Conservation (phyloP, 2,329 filamentous ascomycete species). For the Fusarium pseudograminearum region DNA sequence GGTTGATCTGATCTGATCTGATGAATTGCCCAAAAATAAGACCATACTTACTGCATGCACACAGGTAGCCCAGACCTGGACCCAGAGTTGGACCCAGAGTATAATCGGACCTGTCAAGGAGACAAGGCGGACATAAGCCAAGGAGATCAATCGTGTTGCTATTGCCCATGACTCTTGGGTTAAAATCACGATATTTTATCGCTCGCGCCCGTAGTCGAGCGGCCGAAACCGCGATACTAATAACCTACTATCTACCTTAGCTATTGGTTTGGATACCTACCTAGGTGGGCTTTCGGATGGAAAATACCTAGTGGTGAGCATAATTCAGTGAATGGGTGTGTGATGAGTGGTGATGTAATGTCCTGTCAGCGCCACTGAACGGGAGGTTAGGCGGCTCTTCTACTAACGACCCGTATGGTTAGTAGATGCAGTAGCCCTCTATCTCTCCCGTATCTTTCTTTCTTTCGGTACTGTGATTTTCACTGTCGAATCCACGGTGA, state of each 20-base stretch:
- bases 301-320: conserved; percentile 1
- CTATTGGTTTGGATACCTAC: not conserved
- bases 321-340: conserved; percentile 9
- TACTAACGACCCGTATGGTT: conserved; percentile 15
- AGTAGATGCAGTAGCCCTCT: conserved; percentile 24
- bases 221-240: conserved; percentile 25
- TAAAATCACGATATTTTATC: conserved; percentile 30
- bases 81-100: conserved; percentile 1
- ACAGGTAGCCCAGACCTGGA: not conserved
- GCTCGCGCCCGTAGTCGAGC: conserved; percentile 28
- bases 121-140: conserved; percentile 34
- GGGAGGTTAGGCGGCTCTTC: conserved; percentile 37
- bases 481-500: not conserved
- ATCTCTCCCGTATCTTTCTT: conserved; percentile 1
- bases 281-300: not conserved
- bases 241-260: not conserved
- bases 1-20: conserved; percentile 40
- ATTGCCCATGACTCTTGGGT: conserved; percentile 19
- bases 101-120: conserved; percentile 38
- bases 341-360: conserved; percentile 48
- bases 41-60: conserved; percentile 22
- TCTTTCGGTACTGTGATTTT: not conserved
- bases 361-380: conserved; percentile 23
- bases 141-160: conserved; percentile 1
- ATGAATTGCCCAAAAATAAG: conserved; percentile 41